Conservation (phyloP, 495 filamentous ascomycete genomes). For the Trichoderma orchidacearum region DNA sequence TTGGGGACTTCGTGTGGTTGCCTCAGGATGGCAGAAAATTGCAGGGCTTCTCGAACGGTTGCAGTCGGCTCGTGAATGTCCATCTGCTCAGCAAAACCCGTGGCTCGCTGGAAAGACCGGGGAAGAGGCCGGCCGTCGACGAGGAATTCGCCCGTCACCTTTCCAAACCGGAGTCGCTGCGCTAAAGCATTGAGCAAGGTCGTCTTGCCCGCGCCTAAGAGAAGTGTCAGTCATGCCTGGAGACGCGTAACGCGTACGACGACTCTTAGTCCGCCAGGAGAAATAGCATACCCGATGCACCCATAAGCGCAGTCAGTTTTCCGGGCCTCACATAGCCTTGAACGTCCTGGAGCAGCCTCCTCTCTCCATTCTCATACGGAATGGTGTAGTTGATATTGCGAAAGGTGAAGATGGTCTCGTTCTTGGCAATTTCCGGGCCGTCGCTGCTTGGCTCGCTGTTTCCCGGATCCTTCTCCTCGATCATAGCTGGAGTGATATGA, state of each 20-base stretch:
- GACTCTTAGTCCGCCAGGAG: not conserved
- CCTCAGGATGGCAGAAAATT: conserved; percentile 58
- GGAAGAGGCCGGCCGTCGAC: conserved; percentile 42
- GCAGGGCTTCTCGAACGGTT: conserved; percentile 59
- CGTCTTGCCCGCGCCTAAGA: conserved; percentile 62
- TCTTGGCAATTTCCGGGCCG: conserved; percentile 8
- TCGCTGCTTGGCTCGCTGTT: conserved; percentile 3
- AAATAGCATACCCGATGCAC: conserved; percentile 69
- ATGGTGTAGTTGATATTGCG: conserved; percentile 58
- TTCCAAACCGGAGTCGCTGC: conserved; percentile 43
- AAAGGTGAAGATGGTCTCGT: conserved; percentile 49
- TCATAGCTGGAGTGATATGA: conserved; percentile 3
- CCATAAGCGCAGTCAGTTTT: conserved; percentile 25
- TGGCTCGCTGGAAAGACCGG: conserved; percentile 62
- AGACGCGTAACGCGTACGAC: too few relatives aligned
- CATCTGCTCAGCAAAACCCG: conserved; percentile 66
- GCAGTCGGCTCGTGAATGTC: conserved; percentile 55
- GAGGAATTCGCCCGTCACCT: conserved; percentile 41
- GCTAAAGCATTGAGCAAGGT: conserved; percentile 58
- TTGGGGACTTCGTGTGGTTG: conserved; percentile 45
- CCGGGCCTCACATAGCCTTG: conserved; percentile 61
- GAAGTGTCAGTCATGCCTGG: conserved; percentile 48
- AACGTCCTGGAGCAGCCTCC: conserved; percentile 46
- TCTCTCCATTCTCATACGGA: conserved; percentile 43
- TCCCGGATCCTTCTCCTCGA: conserved; percentile 2